Base-by-base conservation (phyloP, 306 rosid species). In the Quercus mongolica region DNA sequence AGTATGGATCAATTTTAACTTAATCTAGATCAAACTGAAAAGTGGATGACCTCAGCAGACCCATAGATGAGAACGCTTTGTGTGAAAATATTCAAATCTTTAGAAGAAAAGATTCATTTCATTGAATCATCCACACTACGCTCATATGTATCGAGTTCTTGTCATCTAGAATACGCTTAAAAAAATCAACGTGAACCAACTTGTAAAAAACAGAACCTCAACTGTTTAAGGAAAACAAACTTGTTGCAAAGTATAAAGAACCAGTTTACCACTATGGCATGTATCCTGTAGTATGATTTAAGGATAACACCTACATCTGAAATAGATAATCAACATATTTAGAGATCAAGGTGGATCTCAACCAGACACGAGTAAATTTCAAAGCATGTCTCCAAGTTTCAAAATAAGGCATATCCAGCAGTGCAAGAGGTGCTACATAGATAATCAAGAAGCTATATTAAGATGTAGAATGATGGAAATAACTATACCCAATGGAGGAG, bases 401-500 rank as follows among this genome's bases (percentile, higher is more conserved):
- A 26, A 14, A 49, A 20, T 6, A 20, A 49, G 56, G 57, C 58
- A 71, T 21, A 6, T 49, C 25, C 9, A 12, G 56, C 74, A 41
- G 57, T 44, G 12, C 19, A 46, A 46, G 57, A 71, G 46, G 70
- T 18, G 17, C 23, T 49, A 31, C 7, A 82, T 25, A 5, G 35
- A 38, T 35, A 73, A 69, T 46, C n/a, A 56, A 44, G 26, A 69
- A 64, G 31, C 23, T 12, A 30, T 46, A 9, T 19, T 69, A 56
- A 79, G 25, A 28, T 71, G 46, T 17, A 1, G 74, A 76, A 73
- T 33, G 73, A 18, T 62, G 49, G 41, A 74, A 26, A 71, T 69
- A 71, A 61, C 14, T 8, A 75, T 91, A 95, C 99, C 99, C 99
- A 95, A 33, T 68, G 90, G 63, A 93, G 98, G 84, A 95, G 69